These are phyloP conservation scores for Tricholoma saponaceum DNA, from an alignment of 768 basidiomycete species.

Conservation along the genomic window DNA sequence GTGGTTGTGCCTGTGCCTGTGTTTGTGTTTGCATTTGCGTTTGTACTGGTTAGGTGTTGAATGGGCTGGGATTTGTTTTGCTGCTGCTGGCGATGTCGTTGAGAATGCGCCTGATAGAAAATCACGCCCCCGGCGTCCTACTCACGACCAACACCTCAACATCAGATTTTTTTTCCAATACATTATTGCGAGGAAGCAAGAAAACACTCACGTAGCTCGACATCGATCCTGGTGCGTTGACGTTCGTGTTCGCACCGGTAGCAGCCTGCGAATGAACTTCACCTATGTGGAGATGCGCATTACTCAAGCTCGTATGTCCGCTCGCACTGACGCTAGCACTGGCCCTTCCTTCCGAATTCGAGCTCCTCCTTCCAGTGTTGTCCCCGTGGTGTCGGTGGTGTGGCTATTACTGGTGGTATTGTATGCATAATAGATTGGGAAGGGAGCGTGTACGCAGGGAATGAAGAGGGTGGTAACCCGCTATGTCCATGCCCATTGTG, in stretches of 20 bases:
- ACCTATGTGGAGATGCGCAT: neutral
- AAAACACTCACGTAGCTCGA: neutral
- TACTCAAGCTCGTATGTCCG: neutral
- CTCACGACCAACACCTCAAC: neutral
- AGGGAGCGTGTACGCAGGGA: neutral
- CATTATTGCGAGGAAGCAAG: too few species aligned
- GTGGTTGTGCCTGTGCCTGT: conserved; percentile 1
- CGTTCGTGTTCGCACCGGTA: neutral
- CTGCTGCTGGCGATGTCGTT: too few species aligned
- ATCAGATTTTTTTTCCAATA: neutral
- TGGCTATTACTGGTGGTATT: neutral
- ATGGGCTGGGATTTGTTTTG: too few species aligned
- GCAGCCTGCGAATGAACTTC: neutral
- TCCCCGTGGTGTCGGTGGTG: neutral
- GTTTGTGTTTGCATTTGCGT: too few species aligned
- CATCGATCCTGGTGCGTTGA: neutral
- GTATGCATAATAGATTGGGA: neutral
- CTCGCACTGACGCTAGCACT: neutral
- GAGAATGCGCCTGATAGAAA: neutral
- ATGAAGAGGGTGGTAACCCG: neutral
- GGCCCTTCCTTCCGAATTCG: neutral
- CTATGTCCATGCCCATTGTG: too few species aligned
- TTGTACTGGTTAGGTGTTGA: too few species aligned
- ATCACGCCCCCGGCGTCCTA: neutral
- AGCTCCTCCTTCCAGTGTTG: neutral